Percentiles rank a stretch among this genome's conserved stretches.
Conservation (phyloP, 306 rosid species). For the Senna tora region DNA sequence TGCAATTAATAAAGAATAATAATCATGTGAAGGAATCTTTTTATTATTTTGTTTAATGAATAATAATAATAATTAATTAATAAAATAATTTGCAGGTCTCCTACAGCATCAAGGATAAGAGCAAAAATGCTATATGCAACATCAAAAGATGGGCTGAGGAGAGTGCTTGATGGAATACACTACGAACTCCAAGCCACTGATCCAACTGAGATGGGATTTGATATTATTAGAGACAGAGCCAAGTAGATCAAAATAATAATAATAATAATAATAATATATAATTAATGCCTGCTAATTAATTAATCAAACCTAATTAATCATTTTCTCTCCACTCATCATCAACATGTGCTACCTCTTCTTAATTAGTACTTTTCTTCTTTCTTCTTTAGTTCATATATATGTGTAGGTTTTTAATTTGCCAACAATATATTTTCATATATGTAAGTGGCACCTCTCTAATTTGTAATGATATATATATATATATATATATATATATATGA, state of each 20-base stretch:
- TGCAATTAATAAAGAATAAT: too few species aligned
- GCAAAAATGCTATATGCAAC: slow-evolving; percentile 76
- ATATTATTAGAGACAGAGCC: slow-evolving; percentile 40
- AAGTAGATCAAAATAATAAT: neutral
- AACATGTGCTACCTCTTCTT: neutral
- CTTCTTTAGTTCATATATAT: too few species aligned
- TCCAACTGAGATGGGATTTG: slow-evolving; percentile 77
- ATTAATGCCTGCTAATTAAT: neutral
- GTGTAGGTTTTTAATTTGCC: neutral
- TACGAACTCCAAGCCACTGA: slow-evolving; percentile 77
- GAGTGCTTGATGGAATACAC: slow-evolving; percentile 68
- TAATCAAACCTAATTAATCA: neutral
- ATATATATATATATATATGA: neutral
- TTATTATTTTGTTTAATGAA: too few species aligned
- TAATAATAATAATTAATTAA: too few species aligned
- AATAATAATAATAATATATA: too few species aligned
- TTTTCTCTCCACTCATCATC: neutral
- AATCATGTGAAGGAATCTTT: neutral
- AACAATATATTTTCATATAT: neutral
- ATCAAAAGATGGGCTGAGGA: slow-evolving; percentile 71
- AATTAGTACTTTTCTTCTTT: too few species aligned
- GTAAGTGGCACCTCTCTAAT: neutral
- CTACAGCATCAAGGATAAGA: slow-evolving; percentile 71
- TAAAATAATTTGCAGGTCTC: slow-evolving; percentile 51
- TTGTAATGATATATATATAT: neutral